A percentile compares a stretch with the other conserved stretches of the same genome.
Conservation (phyloP, 2,329 filamentous ascomycete species). For the Monascus ruber region DNA sequence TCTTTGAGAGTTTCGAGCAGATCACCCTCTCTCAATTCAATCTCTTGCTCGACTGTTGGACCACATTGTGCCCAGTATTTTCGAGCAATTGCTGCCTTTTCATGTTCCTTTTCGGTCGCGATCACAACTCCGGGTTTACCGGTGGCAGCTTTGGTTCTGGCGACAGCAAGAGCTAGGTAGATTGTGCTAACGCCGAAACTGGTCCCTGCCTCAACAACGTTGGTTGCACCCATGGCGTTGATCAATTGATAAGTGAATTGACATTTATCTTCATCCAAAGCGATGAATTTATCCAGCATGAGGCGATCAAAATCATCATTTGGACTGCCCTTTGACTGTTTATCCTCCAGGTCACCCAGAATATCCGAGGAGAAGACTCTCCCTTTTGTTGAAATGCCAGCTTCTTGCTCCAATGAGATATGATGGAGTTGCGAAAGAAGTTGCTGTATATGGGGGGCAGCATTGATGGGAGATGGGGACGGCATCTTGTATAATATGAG, state of each 20-base stretch:
- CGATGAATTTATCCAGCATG: conserved; percentile 29
- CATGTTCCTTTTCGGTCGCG: conserved; percentile 27
- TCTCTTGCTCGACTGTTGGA: conserved; percentile 15
- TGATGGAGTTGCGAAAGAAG: no score
- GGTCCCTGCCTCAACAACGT: conserved; percentile 32
- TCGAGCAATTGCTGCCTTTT: conserved; percentile 21
- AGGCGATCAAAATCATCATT: conserved; percentile 4
- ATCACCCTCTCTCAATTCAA: conserved; percentile 32
- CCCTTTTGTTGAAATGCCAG: no score
- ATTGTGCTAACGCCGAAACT: conserved; percentile 34
- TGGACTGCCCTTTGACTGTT: no score
- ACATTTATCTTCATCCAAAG: conserved; percentile 30
- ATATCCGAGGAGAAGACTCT: no score
- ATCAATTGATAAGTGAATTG: conserved; percentile 26
- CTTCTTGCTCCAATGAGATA: no score
- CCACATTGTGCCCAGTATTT: conserved; percentile 27
- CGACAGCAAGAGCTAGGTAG: conserved; percentile 30
- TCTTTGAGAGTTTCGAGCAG: conserved; percentile 33
- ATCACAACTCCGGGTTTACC: conserved; percentile 23
- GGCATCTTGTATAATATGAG: no score
- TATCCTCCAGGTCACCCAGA: no score
- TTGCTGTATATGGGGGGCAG: no score
- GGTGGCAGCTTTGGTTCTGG: conserved; percentile 10
- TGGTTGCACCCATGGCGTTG: conserved; percentile 19
- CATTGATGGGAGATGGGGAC: no score